These are phyloP conservation scores for Diplotaxis tenuifolia DNA, from an alignment of 345 rosid genomes.

Conservation along the genomic window DNA sequence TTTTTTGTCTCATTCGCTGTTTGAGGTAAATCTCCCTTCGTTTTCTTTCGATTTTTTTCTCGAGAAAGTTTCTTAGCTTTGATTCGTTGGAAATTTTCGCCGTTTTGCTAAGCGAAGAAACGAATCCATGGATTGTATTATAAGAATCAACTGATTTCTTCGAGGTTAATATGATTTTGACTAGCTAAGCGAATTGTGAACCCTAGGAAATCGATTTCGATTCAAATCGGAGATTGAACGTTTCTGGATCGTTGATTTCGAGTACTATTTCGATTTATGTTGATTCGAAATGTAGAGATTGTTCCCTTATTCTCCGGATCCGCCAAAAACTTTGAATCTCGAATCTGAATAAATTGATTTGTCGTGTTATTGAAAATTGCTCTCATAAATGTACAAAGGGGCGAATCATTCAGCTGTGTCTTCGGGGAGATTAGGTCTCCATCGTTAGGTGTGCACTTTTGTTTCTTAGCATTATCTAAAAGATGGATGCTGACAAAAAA, in stretches of 20 bases:
- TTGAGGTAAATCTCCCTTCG: constrained; percentile 19
- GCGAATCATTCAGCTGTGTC: constrained; percentile 29
- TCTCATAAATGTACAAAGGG: constrained; percentile 23
- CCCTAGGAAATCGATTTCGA: constrained; percentile 14
- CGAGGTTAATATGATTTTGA: too few species aligned
- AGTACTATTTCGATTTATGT: background rate
- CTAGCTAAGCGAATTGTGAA: background rate
- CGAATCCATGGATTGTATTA: background rate
- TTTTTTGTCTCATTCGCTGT: background rate
- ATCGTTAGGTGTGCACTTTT: background rate
- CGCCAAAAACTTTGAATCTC: constrained; percentile 5
- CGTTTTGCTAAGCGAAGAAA: constrained; percentile 11
- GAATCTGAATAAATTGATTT: constrained; percentile 16
- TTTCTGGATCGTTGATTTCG: background rate
- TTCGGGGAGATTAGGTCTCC: constrained; percentile 24
- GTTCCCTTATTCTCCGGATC: background rate
- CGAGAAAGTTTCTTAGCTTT: constrained; percentile 7
- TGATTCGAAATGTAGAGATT: too few species aligned
- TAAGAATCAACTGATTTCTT: background rate
- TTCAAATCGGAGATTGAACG: background rate
- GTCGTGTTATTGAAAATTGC: constrained; percentile 17
- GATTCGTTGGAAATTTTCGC: constrained; percentile 5
- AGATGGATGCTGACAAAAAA: background rate
- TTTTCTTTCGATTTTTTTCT: constrained; percentile 11
- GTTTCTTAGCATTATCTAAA: constrained; percentile 15